A percentile compares a stretch with the other conserved stretches of the same genome.
phyloP scores from a whole-genome alignment of 306 rosid species.

The Trifolium subterraneum region DNA sequence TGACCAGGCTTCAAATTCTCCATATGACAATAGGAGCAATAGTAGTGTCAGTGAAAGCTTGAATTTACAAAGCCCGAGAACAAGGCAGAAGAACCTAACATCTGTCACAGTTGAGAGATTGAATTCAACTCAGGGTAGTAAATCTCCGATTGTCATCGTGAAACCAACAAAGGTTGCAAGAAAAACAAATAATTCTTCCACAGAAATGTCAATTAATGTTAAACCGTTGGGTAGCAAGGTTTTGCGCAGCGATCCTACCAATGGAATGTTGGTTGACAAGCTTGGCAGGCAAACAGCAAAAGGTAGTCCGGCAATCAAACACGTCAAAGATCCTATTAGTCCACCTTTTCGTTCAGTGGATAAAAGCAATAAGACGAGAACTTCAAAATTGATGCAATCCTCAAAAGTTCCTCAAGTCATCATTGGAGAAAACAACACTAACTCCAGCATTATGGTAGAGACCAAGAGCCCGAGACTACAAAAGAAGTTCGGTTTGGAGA shows the following conservation, averaged over 20 bases:
- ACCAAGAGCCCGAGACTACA: constrained; percentile 67
- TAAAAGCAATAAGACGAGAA: constrained; percentile 47
- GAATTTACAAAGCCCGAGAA: constrained; percentile 59
- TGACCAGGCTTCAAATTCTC: constrained; percentile 59
- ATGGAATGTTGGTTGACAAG: constrained; percentile 51
- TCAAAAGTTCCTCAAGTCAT: constrained; percentile 48
- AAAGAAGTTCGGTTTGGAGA: constrained; percentile 67
- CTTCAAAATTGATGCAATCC: constrained; percentile 53
- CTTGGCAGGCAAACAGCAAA: constrained; percentile 50
- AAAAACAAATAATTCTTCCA: constrained; percentile 48
- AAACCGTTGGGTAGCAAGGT: constrained; percentile 27
- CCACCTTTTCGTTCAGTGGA: constrained; percentile 45
- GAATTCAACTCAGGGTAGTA: constrained; percentile 48
- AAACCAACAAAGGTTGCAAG: constrained; percentile 59
- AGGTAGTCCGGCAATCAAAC: constrained; percentile 49
- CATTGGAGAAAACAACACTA: constrained; percentile 48
- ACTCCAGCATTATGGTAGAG: constrained; percentile 47
- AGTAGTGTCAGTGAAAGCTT: constrained; percentile 52
- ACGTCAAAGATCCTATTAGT: constrained; percentile 42
- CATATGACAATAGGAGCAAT: constrained; percentile 47
- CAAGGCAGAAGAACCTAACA: constrained; percentile 39
- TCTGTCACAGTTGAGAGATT: constrained; percentile 42
- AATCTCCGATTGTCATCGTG: constrained; percentile 65
- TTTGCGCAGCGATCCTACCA: constrained; percentile 5
- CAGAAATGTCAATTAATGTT: constrained; percentile 40